Evolutionary conservation across 2,329 filamentous ascomycete genomes (phyloP).

Genomic region (Clarireedia paspali): DNA sequence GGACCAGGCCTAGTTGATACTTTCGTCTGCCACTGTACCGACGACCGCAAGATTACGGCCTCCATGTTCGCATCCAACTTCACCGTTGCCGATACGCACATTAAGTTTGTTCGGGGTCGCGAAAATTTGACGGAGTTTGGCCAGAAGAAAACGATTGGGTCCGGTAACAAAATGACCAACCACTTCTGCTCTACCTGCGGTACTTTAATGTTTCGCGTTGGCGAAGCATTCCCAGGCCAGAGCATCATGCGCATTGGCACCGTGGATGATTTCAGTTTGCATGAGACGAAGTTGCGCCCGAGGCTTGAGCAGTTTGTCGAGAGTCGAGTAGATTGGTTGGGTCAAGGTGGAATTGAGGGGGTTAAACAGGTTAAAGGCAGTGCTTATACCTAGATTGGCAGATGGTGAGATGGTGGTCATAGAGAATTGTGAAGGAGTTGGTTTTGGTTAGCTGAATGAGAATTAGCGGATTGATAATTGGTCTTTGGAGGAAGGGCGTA

Average conservation of each 20-base stretch:
- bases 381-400: too few species aligned
- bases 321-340: conserved; percentile 44
- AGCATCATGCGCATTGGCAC: conserved; percentile 50
- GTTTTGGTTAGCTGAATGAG: too few species aligned
- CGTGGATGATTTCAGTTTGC: conserved; percentile 52
- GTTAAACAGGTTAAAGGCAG: conserved; percentile 23
- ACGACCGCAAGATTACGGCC: conserved; percentile 55
- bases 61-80: conserved; percentile 57
- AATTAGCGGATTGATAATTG: too few species aligned
- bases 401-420: too few species aligned
- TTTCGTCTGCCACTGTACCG: conserved; percentile 53
- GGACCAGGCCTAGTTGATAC: conserved; percentile 38
- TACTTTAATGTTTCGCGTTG: conserved; percentile 50
- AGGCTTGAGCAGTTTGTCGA: conserved; percentile 44
- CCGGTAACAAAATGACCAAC: conserved; percentile 48
- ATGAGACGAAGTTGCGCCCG: conserved; percentile 49
- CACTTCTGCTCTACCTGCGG: conserved; percentile 54
- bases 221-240: conserved; percentile 35
- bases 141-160: conserved; percentile 40
- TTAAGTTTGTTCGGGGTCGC: conserved; percentile 43
- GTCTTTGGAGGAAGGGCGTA: too few species aligned
- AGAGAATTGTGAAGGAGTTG: too few species aligned
- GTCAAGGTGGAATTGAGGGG: conserved; percentile 28
- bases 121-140: conserved; percentile 40
- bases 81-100: conserved; percentile 36